Evolutionary conservation across 2,329 filamentous ascomycete genomes (phyloP), one percentile per base, ranked within the genome.

Genomic region (Xylariales sp.): DNA sequence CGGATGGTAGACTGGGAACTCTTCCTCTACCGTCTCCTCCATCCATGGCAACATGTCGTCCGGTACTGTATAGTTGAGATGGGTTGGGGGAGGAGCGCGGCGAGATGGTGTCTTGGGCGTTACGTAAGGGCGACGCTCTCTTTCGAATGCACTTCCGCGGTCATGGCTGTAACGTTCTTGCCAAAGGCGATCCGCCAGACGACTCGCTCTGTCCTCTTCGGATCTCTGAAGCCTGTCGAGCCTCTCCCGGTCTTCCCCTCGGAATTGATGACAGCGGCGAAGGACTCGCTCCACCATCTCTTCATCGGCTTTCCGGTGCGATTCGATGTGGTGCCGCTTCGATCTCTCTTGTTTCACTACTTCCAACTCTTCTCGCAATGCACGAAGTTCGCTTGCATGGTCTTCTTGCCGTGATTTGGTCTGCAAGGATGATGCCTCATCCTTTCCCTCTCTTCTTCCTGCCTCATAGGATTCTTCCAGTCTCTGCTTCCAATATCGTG

Each of bases 1-100:
- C 9, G 21, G 4, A 14, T 38, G 22, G 35, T 38, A 38, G 6
- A 14, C 8, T 18, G 35, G 35, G 15, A 27, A 16, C 14, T 28
- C 21, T 38, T 38, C 21, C 35, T 38, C 25, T 5, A 15, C 15
- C 14, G 22, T 40, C 38, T 33, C 38, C 21, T 33, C 38, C 18
- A 27, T n/a, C 38, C 38, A 40, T 10, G 36, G 36, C 27, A 21
- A 27, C 24, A 27, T 27, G 24, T n/a, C n/a, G 8, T 27, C 24
- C 25, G 16, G 25, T 6, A 15, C 12, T 18, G 24, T n/a, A n/a
- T 27, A n/a, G 8, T 27, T n/a, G n/a, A n/a, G 8, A 28, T 38
- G 28, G 9, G 16, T 14, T 20, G n/a, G 22, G n/a, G 34, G 20
- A 20, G 34, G 20, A 12, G 35, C 31, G 2, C 5, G 18, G 14